Evolutionary conservation across 1,284 basidiomycete species (phyloP).

Genomic region (Cryptococcus jaspeensis): DNA sequence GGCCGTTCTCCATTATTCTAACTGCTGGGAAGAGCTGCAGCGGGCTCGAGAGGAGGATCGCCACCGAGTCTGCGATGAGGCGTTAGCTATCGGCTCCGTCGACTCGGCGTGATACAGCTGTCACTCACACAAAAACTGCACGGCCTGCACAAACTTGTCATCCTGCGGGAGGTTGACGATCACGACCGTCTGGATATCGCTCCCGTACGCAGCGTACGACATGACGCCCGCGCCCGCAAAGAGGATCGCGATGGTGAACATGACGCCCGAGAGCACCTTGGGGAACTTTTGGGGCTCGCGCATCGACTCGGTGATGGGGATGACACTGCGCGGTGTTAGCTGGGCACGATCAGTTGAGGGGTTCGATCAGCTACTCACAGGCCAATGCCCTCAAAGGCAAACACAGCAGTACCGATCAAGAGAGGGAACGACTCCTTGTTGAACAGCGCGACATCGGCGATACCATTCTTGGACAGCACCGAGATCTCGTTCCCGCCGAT

Average conservation of each 20-base stretch:
- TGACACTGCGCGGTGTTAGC: constrained; percentile 56
- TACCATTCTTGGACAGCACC: constrained; percentile 64
- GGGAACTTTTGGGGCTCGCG: constrained; percentile 89
- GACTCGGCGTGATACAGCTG: constrained; percentile 8
- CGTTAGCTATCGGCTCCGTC: constrained; percentile 1
- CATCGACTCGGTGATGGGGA: constrained; percentile 98
- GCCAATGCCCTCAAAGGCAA: constrained; percentile 97
- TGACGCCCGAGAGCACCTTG: constrained; percentile 80
- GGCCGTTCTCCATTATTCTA: constrained; percentile 92
- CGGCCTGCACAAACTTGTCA: constrained; percentile 84
- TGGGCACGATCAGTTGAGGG: background rate
- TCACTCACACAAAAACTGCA: constrained; percentile 68
- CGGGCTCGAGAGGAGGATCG: constrained; percentile 90
- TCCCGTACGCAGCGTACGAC: constrained; percentile 85
- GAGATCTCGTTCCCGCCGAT: constrained; percentile 77
- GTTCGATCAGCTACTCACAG: constrained; percentile 64
- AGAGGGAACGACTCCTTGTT: constrained; percentile 86
- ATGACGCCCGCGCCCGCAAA: constrained; percentile 89
- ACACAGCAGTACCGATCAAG: constrained; percentile 94
- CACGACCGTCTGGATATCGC: constrained; percentile 86
- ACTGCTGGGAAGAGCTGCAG: constrained; percentile 97
- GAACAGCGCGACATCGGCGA: constrained; percentile 83
- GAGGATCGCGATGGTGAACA: constrained; percentile 67
- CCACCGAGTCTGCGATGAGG: constrained; percentile 60
- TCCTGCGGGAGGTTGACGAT: constrained; percentile 88